These are phyloP conservation scores for Scolecobasidium constrictum DNA, from an alignment of 2,329 filamentous ascomycete genomes.

Conservation along the genomic window DNA sequence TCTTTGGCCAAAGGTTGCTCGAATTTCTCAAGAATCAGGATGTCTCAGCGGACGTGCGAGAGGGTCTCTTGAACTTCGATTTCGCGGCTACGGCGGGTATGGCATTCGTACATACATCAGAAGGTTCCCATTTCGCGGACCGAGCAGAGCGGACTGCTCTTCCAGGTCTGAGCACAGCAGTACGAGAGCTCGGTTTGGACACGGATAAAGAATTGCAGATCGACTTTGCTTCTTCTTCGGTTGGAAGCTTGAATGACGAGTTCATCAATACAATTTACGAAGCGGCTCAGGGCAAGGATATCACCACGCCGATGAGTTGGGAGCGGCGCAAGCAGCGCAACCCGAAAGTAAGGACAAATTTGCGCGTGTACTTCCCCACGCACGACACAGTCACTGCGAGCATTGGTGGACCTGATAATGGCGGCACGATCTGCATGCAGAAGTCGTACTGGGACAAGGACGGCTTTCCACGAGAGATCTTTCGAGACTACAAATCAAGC, in stretches of 20 bases:
- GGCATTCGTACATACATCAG: slow-evolving; percentile 81
- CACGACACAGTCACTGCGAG: slow-evolving; percentile 42
- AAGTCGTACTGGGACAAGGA: slow-evolving; percentile 58
- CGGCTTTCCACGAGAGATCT: slow-evolving; percentile 58
- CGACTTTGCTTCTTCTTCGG: slow-evolving; percentile 70
- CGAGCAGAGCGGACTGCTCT: slow-evolving; percentile 52
- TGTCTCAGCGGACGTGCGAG: slow-evolving; percentile 52
- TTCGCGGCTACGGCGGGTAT: slow-evolving; percentile 62
- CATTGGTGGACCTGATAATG: slow-evolving; percentile 31
- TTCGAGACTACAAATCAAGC: slow-evolving; percentile 66
- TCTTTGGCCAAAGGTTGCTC: slow-evolving; percentile 59
- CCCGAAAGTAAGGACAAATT: slow-evolving; percentile 29
- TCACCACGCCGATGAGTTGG: neutral
- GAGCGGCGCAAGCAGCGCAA: slow-evolving; percentile 1
- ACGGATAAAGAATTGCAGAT: slow-evolving; percentile 45
- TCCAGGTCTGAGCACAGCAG: slow-evolving; percentile 57
- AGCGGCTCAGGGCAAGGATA: slow-evolving; percentile 41
- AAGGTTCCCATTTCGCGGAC: slow-evolving; percentile 27
- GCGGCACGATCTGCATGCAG: slow-evolving; percentile 75
- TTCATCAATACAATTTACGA: slow-evolving; percentile 52
- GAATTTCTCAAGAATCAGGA: slow-evolving; percentile 60
- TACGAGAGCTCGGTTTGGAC: slow-evolving; percentile 51
- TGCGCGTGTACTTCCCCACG: slow-evolving; percentile 76
- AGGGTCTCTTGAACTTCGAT: slow-evolving; percentile 67
- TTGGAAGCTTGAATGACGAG: slow-evolving; percentile 62